A percentile compares a stretch with the other conserved stretches of the same genome.
Conservation (phyloP, 192 early-diverging fungal genomes). For the Ramicandelaber brevisporus region DNA sequence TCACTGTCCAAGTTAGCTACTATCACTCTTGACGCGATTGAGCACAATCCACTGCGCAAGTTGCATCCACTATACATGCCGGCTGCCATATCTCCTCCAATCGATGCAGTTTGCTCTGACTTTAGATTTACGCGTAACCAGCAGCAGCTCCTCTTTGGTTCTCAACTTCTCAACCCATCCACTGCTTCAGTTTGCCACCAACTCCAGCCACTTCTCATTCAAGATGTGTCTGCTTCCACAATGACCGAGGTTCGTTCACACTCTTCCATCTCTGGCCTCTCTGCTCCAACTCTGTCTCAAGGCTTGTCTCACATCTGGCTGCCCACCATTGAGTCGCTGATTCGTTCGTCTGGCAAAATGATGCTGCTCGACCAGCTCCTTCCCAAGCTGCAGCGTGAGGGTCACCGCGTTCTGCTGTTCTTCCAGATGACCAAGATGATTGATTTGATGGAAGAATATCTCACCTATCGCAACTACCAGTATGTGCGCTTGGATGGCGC, state of each 20-base stretch:
- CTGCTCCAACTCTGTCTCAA: conserved; percentile 8
- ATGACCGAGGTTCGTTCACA: too few species aligned
- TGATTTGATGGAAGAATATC: conserved; percentile 69
- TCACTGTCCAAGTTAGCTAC: too few species aligned
- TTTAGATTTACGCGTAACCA: conserved; percentile 27
- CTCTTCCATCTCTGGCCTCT: too few species aligned
- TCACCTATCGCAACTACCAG: conserved; percentile 58
- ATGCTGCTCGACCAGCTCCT: conserved; percentile 40
- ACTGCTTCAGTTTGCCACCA: too few species aligned
- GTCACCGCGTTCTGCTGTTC: conserved; percentile 55
- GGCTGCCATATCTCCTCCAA: conserved; percentile 29
- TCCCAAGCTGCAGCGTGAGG: conserved; percentile 41
- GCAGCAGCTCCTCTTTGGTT: conserved; percentile 16
- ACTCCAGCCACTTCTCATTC: too few species aligned
- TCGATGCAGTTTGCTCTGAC: conserved; percentile 31
- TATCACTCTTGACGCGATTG: too few species aligned
- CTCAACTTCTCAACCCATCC: conserved; percentile 1
- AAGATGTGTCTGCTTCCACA: neutral
- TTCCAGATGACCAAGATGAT: conserved; percentile 85
- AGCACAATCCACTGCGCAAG: too few species aligned
- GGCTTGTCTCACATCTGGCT: conserved; percentile 39
- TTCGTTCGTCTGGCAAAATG: conserved; percentile 59
- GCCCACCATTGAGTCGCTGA: conserved; percentile 46
- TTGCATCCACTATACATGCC: too few species aligned
- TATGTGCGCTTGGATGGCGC: conserved; percentile 78